Evolutionary conservation across 306 rosid species (phyloP).

Genomic region (Potentilla sterilis): DNA sequence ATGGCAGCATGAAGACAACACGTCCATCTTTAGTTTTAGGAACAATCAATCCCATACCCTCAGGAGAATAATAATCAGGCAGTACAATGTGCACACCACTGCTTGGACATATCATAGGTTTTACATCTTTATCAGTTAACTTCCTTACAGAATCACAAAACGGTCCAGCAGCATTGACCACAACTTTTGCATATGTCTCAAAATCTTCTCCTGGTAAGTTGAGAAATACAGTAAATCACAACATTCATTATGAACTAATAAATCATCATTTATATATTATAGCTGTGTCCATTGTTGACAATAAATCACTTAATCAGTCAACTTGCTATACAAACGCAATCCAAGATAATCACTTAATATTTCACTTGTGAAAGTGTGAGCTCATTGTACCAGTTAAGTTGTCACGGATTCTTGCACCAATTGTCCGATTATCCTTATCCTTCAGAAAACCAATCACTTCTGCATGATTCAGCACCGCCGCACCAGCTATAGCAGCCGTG

Average conservation of each 20-base stretch:
- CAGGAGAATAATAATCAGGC: constrained; percentile 98
- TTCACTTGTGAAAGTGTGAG: constrained; percentile 10
- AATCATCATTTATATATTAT: not conserved
- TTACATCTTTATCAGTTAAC: constrained; percentile 65
- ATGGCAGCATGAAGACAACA: constrained; percentile 96
- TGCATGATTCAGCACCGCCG: constrained; percentile 95
- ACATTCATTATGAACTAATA: not conserved
- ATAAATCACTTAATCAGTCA: no score
- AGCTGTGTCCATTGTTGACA: not conserved
- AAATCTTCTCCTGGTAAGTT: constrained; percentile 72
- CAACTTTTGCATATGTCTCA: constrained; percentile 88
- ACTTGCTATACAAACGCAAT: not conserved
- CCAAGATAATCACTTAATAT: not conserved
- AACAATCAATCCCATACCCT: constrained; percentile 97
- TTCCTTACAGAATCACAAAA: constrained; percentile 90
- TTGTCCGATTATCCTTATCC: constrained; percentile 68
- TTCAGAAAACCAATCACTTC: constrained; percentile 81
- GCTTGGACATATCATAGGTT: constrained; percentile 84
- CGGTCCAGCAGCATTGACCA: constrained; percentile 97
- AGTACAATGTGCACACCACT: constrained; percentile 95
- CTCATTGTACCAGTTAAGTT: constrained; percentile 66
- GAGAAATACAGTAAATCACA: constrained; percentile 31
- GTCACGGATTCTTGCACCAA: constrained; percentile 82
- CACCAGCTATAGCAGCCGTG: constrained; percentile 96
- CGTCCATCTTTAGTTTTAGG: constrained; percentile 99